Conservation (phyloP, 495 filamentous ascomycete genomes). For the Margaritispora aquatica region DNA sequence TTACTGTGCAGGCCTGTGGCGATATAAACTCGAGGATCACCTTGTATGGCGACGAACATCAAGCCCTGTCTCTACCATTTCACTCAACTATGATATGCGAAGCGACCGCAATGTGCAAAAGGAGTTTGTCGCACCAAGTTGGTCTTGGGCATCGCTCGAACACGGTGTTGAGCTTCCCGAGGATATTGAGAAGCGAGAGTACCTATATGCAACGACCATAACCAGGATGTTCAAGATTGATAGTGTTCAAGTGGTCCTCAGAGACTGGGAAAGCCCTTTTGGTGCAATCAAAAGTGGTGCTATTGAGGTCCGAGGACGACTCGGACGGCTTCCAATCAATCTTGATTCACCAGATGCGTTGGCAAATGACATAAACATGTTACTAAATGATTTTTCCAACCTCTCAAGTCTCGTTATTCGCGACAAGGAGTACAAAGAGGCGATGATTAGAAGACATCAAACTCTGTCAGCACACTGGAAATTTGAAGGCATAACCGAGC, state of each 20-base stretch:
- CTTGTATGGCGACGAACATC: neutral
- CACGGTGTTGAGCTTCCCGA: neutral
- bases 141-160: neutral
- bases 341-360: neutral
- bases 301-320: neutral
- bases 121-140: neutral
- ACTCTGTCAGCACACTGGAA: neutral
- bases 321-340: neutral
- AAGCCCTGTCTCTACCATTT: neutral
- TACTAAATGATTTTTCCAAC: neutral
- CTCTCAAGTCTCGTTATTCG: neutral
- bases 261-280: neutral
- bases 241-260: neutral
- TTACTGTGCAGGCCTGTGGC: conserved; percentile 15
- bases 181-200: neutral
- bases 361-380: neutral
- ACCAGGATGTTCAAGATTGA: neutral
- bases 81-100: neutral
- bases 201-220: neutral
- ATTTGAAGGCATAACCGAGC: neutral
- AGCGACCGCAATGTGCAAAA: neutral
- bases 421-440: neutral
- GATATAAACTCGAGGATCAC: neutral
- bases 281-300: neutral
- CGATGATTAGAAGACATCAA: neutral